A percentile compares a stretch with the other conserved stretches of the same genome.
Conservation (phyloP, 1,139 yeast species). For the Blastobotrys capitulatus region DNA sequence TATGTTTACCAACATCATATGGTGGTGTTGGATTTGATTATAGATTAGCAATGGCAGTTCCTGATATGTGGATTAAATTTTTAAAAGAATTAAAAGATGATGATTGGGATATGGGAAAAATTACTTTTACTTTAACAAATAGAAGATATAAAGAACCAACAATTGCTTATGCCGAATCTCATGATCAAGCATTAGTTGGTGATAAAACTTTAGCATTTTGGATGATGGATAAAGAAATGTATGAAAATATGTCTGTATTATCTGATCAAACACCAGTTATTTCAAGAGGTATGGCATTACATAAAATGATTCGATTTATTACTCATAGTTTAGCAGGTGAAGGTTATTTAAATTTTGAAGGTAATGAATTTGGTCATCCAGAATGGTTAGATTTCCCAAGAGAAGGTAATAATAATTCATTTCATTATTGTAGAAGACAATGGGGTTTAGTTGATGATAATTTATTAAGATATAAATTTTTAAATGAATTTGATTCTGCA, state of each 20-base stretch:
- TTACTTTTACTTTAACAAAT: constrained; percentile 78
- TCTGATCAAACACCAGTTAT: constrained; percentile 69
- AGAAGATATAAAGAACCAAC: constrained; percentile 87
- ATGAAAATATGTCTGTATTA: constrained; percentile 83
- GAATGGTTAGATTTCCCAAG: constrained; percentile 99
- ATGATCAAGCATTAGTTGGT: constrained; percentile 96
- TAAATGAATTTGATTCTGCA: constrained; percentile 74
- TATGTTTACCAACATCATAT: constrained; percentile 61
- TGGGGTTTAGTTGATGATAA: constrained; percentile 81
- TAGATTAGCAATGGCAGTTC: constrained; percentile 93
- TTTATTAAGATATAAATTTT: constrained; percentile 67
- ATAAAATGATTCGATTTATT: constrained; percentile 79
- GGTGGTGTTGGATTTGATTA: constrained; percentile 97
- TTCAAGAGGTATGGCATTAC: constrained; percentile 86
- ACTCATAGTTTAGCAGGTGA: constrained; percentile 94
- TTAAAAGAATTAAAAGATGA: constrained; percentile 81
- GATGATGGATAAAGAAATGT: constrained; percentile 99
- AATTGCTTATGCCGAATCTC: constrained; percentile 90
- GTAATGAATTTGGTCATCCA: constrained; percentile 98
- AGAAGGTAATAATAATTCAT: constrained; percentile 78
- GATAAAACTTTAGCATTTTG: constrained; percentile 96
- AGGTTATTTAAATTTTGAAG: constrained; percentile 92
- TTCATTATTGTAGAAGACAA: constrained; percentile 92
- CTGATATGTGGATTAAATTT: constrained; percentile 98
- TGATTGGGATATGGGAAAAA: constrained; percentile 83